Evolutionary conservation across 2,329 filamentous ascomycete genomes (phyloP), one percentile per base, ranked within the genome.

Genomic region (Ploettnerulaceae sp.): DNA sequence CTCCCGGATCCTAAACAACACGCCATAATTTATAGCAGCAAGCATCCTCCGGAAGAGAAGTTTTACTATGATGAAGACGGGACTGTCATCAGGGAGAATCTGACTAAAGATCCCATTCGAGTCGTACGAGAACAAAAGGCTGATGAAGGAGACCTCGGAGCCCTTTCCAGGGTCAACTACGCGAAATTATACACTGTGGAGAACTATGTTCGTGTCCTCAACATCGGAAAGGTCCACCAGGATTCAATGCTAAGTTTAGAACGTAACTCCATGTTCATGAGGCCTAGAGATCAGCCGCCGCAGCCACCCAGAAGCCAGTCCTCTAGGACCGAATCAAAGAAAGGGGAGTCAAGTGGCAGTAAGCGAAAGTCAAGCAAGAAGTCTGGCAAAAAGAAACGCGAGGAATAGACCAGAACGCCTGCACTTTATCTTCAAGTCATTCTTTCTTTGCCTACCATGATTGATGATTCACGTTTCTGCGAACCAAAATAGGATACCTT

Each of bases 171-270:
- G 7, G 21, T 63, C 5, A 59, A 63, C 32, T 62, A 59, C 25
- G 34, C 43, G 3, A 63, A 63, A 15, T 34, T 61, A 12, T 62
- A 62, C 31, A 62, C 60, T 0, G 53, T 63, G 2, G 60, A 63
- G 28, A 47, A 61, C 14, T 57, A 58, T 29, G 45, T 58, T 4
- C 48, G 51, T 7, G 58, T 63, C 1, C 48, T 51, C 12, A 59
- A 57, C 8, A 55, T 61, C 14, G 60, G 60, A 8, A 45, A n/a
- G 7, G 50, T 53, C 2, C 22, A 41, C 28, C 24, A 35, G 2
- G 17, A 29, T 11, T 39, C 21, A 7, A 40, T 52, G 36, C 6
- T 20, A n/a, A 33, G 36, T 17, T 37, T 48, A 3, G 26, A 32
- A 9, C 5, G 9, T 5, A 45, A 36, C 18, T 45, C 20, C n/a